Evolutionary conservation across 1,284 basidiomycete species (phyloP), one percentile per base, ranked within the genome.

Genomic region (Wolfiporia cocos): DNA sequence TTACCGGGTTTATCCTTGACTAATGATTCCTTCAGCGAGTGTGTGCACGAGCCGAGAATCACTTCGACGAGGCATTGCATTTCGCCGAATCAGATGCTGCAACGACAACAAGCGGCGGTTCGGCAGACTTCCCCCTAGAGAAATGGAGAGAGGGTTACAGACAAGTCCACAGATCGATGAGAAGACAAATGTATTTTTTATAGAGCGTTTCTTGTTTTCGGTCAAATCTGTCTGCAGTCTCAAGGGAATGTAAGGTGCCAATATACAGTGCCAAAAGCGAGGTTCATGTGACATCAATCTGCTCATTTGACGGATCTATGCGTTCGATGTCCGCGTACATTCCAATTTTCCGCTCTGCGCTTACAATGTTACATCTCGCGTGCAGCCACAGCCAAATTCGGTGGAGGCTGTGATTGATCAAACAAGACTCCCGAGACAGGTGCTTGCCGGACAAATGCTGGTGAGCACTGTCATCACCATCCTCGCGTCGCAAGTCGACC

Each of bases 401-500:
- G n/a, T n/a, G n/a, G n/a, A n/a, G n/a, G n/a, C n/a, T n/a, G n/a
- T n/a, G n/a, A n/a, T n/a, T n/a, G n/a, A n/a, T n/a, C n/a, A n/a
- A n/a, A n/a, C n/a, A n/a, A n/a, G n/a, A n/a, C n/a, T n/a, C n/a
- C n/a, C n/a, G n/a, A n/a, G n/a, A n/a, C n/a, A n/a, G n/a, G n/a
- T n/a, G n/a, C n/a, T n/a, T n/a, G n/a, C n/a, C n/a, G n/a, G n/a
- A n/a, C n/a, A n/a, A n/a, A n/a, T n/a, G n/a, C n/a, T n/a, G n/a
- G n/a, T n/a, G n/a, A n/a, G n/a, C n/a, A n/a, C n/a, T n/a, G n/a
- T 12, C 30, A 42, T 56, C 63, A 79, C 71, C 71, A 71, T 4
- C 76, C 77, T 31, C 78, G 65, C 19, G 55, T 53, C 5, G 75
- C 71, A 24, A 69, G 62, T 53, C 58, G 66, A 3, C 86, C 86